These are phyloP conservation scores for Juglanconis sp. DNA, from an alignment of 2,329 filamentous ascomycete species.

Conservation along the genomic window DNA sequence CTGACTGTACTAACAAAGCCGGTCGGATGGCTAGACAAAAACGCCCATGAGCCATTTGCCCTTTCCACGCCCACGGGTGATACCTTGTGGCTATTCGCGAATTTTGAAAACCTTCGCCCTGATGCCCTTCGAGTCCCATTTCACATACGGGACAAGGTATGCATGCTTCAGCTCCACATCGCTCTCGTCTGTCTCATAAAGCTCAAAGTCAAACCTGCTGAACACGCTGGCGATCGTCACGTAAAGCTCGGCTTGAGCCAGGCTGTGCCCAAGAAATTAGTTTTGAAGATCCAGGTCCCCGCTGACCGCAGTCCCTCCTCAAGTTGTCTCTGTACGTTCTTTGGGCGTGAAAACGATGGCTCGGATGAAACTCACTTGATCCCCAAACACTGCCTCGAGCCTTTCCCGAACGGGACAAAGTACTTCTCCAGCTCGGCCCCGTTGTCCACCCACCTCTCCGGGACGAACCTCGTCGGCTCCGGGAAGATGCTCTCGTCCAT, in stretches of 20 bases:
- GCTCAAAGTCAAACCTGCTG: neutral
- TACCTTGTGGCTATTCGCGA: neutral
- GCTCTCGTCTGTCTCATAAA: neutral
- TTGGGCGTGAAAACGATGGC: neutral
- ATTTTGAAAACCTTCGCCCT: neutral
- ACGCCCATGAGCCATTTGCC: no score
- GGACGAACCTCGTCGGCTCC: neutral
- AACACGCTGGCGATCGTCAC: neutral
- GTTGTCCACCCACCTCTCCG: slow-evolving; percentile 1
- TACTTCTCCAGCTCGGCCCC: neutral
- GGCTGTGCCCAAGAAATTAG: slow-evolving; percentile 26
- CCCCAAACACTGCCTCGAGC: slow-evolving; percentile 19
- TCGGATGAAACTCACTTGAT: neutral
- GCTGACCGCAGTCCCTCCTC: no score
- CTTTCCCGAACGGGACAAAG: slow-evolving; percentile 7
- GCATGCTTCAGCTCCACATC: neutral
- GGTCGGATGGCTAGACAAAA: no score
- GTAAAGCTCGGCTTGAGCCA: slow-evolving; percentile 35
- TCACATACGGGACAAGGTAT: neutral
- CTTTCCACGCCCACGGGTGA: no score
- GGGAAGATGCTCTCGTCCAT: slow-evolving; percentile 22
- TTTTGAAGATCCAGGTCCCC: neutral
- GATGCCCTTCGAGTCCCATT: neutral
- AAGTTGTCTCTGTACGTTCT: no score
- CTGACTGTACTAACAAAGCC: no score